Evolutionary conservation across 352 stramenopile species (phyloP), one percentile per base, ranked within the genome.

Genomic region (Phytophthora foliorum): DNA sequence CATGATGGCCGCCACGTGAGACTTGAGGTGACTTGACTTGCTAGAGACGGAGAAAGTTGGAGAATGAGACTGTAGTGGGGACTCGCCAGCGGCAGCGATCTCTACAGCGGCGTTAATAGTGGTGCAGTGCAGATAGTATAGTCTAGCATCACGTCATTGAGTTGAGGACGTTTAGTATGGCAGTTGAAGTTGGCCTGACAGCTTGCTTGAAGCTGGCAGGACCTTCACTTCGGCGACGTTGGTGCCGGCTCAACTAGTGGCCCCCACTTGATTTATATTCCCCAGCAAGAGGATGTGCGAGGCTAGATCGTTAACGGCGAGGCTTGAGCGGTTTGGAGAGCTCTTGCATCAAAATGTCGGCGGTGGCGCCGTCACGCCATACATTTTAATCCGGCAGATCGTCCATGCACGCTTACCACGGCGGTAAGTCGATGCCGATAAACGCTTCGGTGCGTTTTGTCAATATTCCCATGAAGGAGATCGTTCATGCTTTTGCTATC

Each of bases 241-340:
- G 51, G 44, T 19, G 21, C 22, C 52, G 31, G 25, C 48, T 65
- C 63, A 64, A 54, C n/a, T 13, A n/a, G 63, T 71, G 64, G n/a
- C 24, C 49, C 29, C 24, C 29, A 73, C 65, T 73, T 73, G 65
- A 73, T 73, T 73, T 73, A 73, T 73, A 67, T 63, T 44, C 57
- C 57, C 19, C 21, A 34, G 21, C 19, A 10, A 29, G 21, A 52
- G 27, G 52, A 59, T 59, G 52, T 39, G 14, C 32, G 45, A 19
- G 52, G 14, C 41, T 3, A 49, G 42, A 49, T 17, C 42, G 34
- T 45, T 16, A 41, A 41, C 2, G 38, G 17, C 38, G 8, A 29
- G 11, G 21, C 11, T 49, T 27, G 42, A 11, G 9, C 29, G 42
- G 42, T 17, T 49, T 10, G 39, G 39, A 17, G 17, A 14, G 38